These are phyloP conservation scores for Boletus eberwhitei DNA, from an alignment of 768 basidiomycete genomes.

Conservation along the genomic window DNA sequence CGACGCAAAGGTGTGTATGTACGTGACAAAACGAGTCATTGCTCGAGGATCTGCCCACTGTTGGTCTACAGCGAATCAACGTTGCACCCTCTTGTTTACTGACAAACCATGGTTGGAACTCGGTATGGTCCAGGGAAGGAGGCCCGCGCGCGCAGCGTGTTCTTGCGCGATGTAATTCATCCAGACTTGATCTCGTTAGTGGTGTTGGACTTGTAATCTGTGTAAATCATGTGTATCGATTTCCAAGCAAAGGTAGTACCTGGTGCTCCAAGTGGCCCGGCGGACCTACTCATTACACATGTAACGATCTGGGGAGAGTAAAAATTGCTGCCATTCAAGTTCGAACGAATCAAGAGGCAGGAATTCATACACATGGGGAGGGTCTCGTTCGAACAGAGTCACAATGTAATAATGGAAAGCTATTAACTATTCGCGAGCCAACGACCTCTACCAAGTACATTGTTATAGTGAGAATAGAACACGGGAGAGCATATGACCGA, in stretches of 20 bases:
- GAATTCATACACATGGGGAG: not conserved
- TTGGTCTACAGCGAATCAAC: not conserved
- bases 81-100: no score
- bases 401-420: conserved; percentile 1
- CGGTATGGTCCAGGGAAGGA: not conserved
- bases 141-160: not conserved
- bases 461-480: conserved; percentile 18
- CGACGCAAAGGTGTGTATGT: not conserved
- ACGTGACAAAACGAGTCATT: not conserved
- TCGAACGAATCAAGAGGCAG: not conserved
- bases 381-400: conserved; percentile 6
- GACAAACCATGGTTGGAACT: not conserved
- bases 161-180: not conserved
- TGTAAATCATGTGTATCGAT: no score
- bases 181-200: not conserved
- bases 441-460: conserved; percentile 19
- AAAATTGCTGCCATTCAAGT: not conserved
- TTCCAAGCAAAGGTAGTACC: no score
- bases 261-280: no score
- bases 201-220: not conserved
- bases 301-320: no score
- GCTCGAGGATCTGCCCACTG: no score
- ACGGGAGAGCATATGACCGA: conserved; percentile 6
- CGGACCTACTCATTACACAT: no score
- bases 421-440: not conserved